phyloP scores from a whole-genome alignment of 345 rosid genomes.

The Microcos paniculata region DNA sequence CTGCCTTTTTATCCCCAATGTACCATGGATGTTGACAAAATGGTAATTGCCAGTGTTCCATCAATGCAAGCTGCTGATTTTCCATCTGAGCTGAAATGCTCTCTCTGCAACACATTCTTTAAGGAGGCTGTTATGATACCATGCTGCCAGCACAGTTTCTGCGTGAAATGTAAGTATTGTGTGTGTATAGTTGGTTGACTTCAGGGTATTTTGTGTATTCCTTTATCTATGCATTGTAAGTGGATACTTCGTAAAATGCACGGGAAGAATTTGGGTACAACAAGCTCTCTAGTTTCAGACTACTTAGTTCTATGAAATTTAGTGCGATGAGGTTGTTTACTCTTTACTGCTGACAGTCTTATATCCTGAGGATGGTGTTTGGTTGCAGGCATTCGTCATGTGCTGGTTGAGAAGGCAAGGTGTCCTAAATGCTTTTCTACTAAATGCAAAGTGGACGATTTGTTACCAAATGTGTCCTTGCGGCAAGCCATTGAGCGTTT shows the following conservation, averaged over 20 bases:
- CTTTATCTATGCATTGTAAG: not conserved
- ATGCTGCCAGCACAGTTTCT: conserved; percentile 61
- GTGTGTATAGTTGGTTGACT: not conserved
- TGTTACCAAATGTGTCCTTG: conserved; percentile 54
- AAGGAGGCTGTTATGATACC: conserved; percentile 61
- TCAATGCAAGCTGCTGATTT: conserved; percentile 29
- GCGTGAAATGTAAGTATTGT: conserved; percentile 45
- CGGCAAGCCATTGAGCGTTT: conserved; percentile 45
- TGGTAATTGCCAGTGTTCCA: conserved; percentile 13
- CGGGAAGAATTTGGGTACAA: not conserved
- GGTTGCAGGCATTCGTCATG: conserved; percentile 37
- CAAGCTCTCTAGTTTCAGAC: not conserved
- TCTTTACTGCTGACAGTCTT: conserved; percentile 7
- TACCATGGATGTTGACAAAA: conserved; percentile 19
- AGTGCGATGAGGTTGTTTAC: not conserved
- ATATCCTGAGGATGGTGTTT: not conserved
- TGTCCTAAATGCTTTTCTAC: conserved; percentile 51
- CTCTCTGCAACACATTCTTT: conserved; percentile 36
- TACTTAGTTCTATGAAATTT: not conserved
- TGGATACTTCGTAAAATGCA: not conserved
- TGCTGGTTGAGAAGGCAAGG: conserved; percentile 38
- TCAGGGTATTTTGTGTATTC: not conserved
- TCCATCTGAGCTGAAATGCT: conserved; percentile 45
- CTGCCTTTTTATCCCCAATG: not conserved
- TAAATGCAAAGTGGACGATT: conserved; percentile 35